These are phyloP conservation scores for Populus tremula DNA, from an alignment of 345 rosid genomes.

Conservation along the genomic window DNA sequence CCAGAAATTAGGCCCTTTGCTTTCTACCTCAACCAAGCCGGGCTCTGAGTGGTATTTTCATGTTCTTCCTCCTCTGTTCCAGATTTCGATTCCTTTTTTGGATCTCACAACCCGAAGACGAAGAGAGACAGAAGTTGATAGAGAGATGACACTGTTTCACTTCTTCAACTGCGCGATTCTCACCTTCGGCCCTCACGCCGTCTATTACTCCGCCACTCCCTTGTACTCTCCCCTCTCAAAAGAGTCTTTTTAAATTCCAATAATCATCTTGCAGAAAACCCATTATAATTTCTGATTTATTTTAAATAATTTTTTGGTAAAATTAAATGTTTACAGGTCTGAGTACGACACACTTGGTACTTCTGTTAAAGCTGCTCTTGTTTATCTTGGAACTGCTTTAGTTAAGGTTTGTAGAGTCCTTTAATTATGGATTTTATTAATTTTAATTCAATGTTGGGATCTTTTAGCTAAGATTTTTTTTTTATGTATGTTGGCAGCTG, in stretches of 20 bases:
- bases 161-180: constrained; percentile 99
- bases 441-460: background rate
- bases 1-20: background rate
- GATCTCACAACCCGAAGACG: background rate
- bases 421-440: background rate
- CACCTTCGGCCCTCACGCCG: constrained; percentile 98
- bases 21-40: background rate
- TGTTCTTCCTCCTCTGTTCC: background rate
- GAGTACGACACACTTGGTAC: constrained; percentile 98
- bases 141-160: constrained; percentile 82
- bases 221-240: constrained; percentile 33
- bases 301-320: background rate
- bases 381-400: constrained; percentile 83
- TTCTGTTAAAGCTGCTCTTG: constrained; percentile 80
- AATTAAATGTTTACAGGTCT: constrained; percentile 46
- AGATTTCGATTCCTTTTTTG: background rate
- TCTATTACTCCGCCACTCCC: constrained; percentile 97
- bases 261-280: background rate
- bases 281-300: background rate
- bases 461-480: background rate
- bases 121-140: background rate
- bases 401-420: constrained; percentile 59
- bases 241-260: background rate
- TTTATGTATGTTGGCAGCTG: constrained; percentile 54
- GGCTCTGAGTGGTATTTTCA: background rate